Conservation (phyloP, 2,329 filamentous ascomycete genomes). For the Chaetomium olivaceum region DNA sequence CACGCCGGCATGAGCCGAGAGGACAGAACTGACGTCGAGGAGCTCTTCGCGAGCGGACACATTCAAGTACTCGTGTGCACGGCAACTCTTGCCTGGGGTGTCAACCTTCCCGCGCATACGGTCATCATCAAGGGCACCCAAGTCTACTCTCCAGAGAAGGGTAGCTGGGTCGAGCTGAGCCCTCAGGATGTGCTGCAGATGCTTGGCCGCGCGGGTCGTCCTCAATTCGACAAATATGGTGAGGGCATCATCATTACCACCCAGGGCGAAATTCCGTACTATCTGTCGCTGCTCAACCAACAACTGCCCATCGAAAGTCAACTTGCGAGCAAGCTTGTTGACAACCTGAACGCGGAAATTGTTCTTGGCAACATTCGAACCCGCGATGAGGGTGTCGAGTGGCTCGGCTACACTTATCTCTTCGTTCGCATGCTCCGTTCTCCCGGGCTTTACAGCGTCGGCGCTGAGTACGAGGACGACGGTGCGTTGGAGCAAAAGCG, state of each 20-base stretch:
- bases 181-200: conserved; percentile 98
- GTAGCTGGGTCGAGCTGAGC: conserved; percentile 96
- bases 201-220: conserved; percentile 93
- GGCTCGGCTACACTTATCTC: conserved; percentile 97
- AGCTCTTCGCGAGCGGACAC: conserved; percentile 85
- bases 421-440: conserved; percentile 97
- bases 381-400: conserved; percentile 96
- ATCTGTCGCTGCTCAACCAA: conserved; percentile 93
- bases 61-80: conserved; percentile 97
- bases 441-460: conserved; percentile 91
- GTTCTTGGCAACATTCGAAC: conserved; percentile 90
- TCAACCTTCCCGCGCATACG: conserved; percentile 95
- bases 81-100: conserved; percentile 97
- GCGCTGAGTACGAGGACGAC: conserved; percentile 92
- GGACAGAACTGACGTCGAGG: conserved; percentile 94
- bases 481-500: conserved; percentile 91
- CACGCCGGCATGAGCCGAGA: conserved; percentile 95
- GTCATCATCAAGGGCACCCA: conserved; percentile 99
- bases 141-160: conserved; percentile 97
- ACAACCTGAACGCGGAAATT: conserved; percentile 95
- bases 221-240: conserved; percentile 96
- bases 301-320: conserved; percentile 98
- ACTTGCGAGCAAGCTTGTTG: conserved; percentile 85
- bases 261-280: conserved; percentile 93
- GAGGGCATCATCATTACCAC: conserved; percentile 99